Evolutionary conservation across 306 rosid species (phyloP), one percentile per base, ranked within the genome.

Genomic region (Citrullus amarus): DNA sequence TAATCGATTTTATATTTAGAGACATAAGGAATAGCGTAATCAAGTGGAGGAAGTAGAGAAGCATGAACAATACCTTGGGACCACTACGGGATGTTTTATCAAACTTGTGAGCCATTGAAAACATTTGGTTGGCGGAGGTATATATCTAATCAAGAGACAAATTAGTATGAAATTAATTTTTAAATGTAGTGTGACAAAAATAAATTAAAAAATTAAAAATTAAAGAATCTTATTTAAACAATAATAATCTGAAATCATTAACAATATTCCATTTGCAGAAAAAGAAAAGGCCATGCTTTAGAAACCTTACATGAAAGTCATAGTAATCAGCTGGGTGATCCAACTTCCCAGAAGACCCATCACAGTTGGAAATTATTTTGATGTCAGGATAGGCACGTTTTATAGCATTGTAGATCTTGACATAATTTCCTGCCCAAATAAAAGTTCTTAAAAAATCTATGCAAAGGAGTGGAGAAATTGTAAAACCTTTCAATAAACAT

Each of bases 321-420:
- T 89, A 95, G 60, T 89, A 65, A 79, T 95, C 97, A 76, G 97
- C 97, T 12, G 97, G 97, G 84, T 95, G 99, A 88, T 90, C 89
- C 86, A 95, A 85, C 48, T 63, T 80, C 34, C 7, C 61, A 75
- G 92, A 78, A 82, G 97, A 90, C 67, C 83, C 97, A 73, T 95
- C 99, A 41, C 99, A 95, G 74, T 95, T 95, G 36, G 97, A 87
- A 71, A 95, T 95, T 3, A 92, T 89, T 88, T 87, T 79, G 76
- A 92, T 92, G 84, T 95, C 97, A 2, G 97, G 99, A 84, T 92
- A 95, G 76, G 84, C 86, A n/a, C 15, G 79, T 51, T 9, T 91
- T 79, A 95, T 92, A 22, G 96, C 97, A 79, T 32, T 30, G 60
- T 83, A 83, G 89, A 95, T 89, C 83, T 79, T 85, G 39, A 85